A percentile compares a stretch with the other conserved stretches of the same genome.
These are phyloP conservation scores for Fusarium compactum DNA, from an alignment of 2,329 filamentous ascomycete genomes.

Conservation along the genomic window DNA sequence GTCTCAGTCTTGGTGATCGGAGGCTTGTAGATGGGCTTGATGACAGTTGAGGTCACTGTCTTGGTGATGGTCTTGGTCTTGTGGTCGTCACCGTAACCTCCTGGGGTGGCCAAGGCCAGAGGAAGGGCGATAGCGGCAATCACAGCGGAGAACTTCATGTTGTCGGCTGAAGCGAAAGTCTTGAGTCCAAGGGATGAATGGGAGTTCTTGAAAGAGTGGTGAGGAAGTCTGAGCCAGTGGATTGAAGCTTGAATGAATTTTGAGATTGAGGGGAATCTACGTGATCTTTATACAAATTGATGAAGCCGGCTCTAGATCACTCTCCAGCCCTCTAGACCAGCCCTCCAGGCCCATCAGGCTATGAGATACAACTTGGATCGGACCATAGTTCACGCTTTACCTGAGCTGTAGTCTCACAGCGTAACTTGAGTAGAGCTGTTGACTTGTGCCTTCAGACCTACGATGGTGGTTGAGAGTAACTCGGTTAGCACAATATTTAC, in stretches of 20 bases:
- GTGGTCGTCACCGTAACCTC: conserved; percentile 6
- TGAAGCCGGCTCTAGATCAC: too few relatives aligned
- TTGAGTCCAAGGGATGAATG: not conserved
- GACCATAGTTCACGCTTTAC: not conserved
- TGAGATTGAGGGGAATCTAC: not conserved
- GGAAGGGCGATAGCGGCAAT: conserved; percentile 19
- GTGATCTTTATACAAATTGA: conserved; percentile 10
- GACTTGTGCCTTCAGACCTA: not conserved
- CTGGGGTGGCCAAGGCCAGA: conserved; percentile 23
- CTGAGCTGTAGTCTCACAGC: not conserved
- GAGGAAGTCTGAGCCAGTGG: conserved; percentile 11
- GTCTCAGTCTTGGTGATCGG: conserved; percentile 33
- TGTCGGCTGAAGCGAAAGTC: conserved; percentile 18
- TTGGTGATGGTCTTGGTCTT: conserved; percentile 34
- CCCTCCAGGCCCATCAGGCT: not conserved
- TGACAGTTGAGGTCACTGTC: conserved; percentile 29
- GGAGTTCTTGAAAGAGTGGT: conserved; percentile 11
- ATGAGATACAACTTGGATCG: not conserved
- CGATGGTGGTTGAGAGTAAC: not conserved
- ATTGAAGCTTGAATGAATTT: conserved; percentile 7
- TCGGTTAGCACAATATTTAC: conserved; percentile 1
- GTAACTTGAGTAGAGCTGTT: not conserved
- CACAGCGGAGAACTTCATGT: conserved; percentile 32
- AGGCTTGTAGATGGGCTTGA: conserved; percentile 29
- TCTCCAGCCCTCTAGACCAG: not conserved